Base-by-base conservation (phyloP, 78 protist genomes). In the Capsaspora owczarzaki region DNA sequence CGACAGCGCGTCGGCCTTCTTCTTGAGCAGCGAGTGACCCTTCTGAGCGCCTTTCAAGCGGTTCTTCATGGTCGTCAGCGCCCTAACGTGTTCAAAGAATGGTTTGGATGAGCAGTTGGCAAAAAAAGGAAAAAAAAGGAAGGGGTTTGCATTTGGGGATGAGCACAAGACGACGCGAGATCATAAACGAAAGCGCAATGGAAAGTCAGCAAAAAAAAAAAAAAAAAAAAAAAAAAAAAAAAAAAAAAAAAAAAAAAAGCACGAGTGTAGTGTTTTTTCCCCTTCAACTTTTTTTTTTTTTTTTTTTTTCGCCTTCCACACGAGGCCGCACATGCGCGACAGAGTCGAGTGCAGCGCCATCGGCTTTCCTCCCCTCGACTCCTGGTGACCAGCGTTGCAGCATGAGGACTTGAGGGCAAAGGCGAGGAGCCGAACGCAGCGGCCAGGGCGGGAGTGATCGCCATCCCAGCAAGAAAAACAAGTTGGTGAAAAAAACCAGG, bases 1-100 rank as follows among this genome's bases (percentile, higher is more conserved):
- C 1, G 86, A 80, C 33, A 96, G 89, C 44, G 99, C 99, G 66
- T 96, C 99, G 22, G 93, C 78, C 86, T 96, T 96, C 87, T 94
- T 93, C 89, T 96, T 96, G 51, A 96, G 88, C 74, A 96, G 86
- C 29, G 85, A 47, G 87, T 95, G 96, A 8, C 99, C 99, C 71
- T 91, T 90, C 82, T 78, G 66, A 20, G 99, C 99, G n/a, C 95
- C 95, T 76, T 89, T 86, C n/a, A 95, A 87, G 33, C 94, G 87
- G 29, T 27, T 8, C 85, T 94, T 91, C 87, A 93, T 77, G 44
- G 43, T n/a, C 40, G 94, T 87, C 68, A 90, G 88, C n/a, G 94
- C 92, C 97, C 91, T 95, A 41, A 2, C 4, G 49, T 5, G 66
- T 8, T 6, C 4, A n/a, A 1, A 1, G 16, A 35, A 35, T 63